A percentile compares a stretch with the other conserved stretches of the same genome.
Conservation (phyloP, 805 yeast genomes). For the Metahyphopichia silvanorum region DNA sequence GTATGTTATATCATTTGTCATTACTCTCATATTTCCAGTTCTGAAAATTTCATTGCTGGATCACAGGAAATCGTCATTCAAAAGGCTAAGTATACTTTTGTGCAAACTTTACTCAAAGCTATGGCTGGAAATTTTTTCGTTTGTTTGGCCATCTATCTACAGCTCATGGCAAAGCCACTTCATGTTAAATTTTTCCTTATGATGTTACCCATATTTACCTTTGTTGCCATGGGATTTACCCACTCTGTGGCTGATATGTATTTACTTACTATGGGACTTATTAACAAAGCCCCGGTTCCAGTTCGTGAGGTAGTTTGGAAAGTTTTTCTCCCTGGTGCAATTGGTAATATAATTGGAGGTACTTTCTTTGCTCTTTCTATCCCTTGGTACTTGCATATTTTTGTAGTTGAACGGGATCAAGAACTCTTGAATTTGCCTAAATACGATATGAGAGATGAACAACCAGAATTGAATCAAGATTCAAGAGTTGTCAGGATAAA, state of each 20-base stretch:
- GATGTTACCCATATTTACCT: constrained; percentile 67
- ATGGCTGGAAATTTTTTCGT: constrained; percentile 79
- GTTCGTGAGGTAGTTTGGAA: constrained; percentile 73
- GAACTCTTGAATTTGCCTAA: constrained; percentile 58
- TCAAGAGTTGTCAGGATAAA: constrained; percentile 67
- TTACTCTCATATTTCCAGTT: constrained; percentile 47
- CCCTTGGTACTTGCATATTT: constrained; percentile 72
- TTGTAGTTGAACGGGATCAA: constrained; percentile 71
- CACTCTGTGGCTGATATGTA: constrained; percentile 86
- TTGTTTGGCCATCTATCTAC: constrained; percentile 70
- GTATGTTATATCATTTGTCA: constrained; percentile 63
- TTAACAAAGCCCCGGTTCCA: constrained; percentile 61
- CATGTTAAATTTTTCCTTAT: constrained; percentile 71
- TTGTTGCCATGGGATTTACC: constrained; percentile 75
- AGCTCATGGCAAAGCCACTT: constrained; percentile 72
- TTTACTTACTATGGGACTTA: constrained; percentile 59
- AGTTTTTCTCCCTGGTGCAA: constrained; percentile 60
- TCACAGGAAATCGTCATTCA: constrained; percentile 45
- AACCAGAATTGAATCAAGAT: constrained; percentile 73
- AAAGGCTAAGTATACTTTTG: constrained; percentile 46
- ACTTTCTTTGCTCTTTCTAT: constrained; percentile 56
- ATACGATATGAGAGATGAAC: constrained; percentile 74
- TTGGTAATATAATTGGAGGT: constrained; percentile 85
- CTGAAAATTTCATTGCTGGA: constrained; percentile 43
- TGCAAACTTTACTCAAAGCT: constrained; percentile 64